These are phyloP conservation scores for Plasmodium inui DNA, from an alignment of 169 alveolate genomes.

Conservation along the genomic window DNA sequence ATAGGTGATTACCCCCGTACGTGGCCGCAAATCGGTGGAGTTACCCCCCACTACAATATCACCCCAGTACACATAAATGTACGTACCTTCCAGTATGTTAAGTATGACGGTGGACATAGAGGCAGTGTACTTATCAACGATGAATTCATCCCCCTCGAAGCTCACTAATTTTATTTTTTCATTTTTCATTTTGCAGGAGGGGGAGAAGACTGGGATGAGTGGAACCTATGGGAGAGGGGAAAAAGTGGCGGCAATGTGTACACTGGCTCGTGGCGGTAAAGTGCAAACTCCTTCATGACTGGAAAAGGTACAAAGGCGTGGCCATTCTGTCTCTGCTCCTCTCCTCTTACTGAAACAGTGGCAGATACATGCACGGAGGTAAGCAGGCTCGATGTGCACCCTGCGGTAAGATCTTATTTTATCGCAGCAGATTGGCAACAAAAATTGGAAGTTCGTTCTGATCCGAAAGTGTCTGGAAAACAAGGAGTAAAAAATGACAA, in stretches of 20 bases:
- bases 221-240: neutral
- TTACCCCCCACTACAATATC: slow-evolving; percentile 4
- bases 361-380: neutral
- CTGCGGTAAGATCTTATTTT: neutral
- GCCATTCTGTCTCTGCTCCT: neutral
- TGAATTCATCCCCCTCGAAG: slow-evolving; percentile 92
- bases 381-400: neutral
- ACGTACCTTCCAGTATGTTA: slow-evolving; percentile 91
- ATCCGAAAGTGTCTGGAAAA: neutral
- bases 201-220: neutral
- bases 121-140: slow-evolving; percentile 91
- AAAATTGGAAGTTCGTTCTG: neutral
- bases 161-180: slow-evolving; percentile 88
- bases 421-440: neutral
- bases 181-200: slow-evolving; percentile 37
- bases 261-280: neutral
- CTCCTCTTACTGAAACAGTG: neutral
- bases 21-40: slow-evolving; percentile 1
- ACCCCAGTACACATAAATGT: neutral
- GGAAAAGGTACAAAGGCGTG: neutral
- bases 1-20: neutral
- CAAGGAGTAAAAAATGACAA: neutral
- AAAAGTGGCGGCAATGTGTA: neutral
- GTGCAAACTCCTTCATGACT: neutral
- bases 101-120: slow-evolving; percentile 90